Evolutionary conservation across 768 basidiomycete genomes (phyloP).

Genomic region (Asterophora lycoperdoides): DNA sequence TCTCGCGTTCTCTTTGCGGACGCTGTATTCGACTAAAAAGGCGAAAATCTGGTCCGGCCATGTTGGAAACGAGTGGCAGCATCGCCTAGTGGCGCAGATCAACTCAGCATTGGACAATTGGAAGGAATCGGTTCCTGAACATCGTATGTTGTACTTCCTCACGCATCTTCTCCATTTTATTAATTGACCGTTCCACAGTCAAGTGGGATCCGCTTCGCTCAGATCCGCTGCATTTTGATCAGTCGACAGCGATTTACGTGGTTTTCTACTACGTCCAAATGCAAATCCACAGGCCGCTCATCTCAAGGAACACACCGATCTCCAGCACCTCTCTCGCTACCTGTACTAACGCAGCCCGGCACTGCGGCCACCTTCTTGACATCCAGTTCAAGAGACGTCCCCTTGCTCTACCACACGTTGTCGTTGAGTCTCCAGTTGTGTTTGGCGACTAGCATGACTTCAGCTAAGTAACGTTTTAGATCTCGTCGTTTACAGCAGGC

Average conservation of each 20-base stretch:
- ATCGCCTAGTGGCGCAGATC: conserved; percentile 60
- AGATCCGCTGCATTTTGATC: conserved; percentile 43
- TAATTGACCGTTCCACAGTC: conserved; percentile 24
- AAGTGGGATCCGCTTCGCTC: conserved; percentile 48
- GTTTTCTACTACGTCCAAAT: conserved; percentile 60
- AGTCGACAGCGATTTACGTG: conserved; percentile 52
- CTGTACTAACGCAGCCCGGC: conserved; percentile 69
- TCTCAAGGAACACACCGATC: conserved; percentile 37
- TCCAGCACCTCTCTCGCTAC: conserved; percentile 60
- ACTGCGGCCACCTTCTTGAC: conserved; percentile 66
- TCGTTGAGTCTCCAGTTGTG: conserved; percentile 21
- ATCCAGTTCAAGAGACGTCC: conserved; percentile 36
- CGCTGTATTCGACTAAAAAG: conserved; percentile 77
- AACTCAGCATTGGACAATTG: conserved; percentile 68
- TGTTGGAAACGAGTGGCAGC: conserved; percentile 58
- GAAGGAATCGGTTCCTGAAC: conserved; percentile 59
- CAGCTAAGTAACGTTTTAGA: conserved; percentile 20
- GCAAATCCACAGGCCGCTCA: conserved; percentile 67
- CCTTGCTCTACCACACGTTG: conserved; percentile 24
- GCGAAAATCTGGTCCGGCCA: conserved; percentile 59
- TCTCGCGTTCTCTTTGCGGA: conserved; percentile 55
- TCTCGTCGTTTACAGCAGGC: conserved; percentile 32
- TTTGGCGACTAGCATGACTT: background rate
- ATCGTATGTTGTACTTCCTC: conserved; percentile 32
- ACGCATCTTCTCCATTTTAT: background rate